Percentiles rank a stretch among this genome's conserved stretches.
Evolutionary conservation across 2,329 filamentous ascomycete genomes (phyloP).

Genomic region (Torrubiellomyces zombiae): DNA sequence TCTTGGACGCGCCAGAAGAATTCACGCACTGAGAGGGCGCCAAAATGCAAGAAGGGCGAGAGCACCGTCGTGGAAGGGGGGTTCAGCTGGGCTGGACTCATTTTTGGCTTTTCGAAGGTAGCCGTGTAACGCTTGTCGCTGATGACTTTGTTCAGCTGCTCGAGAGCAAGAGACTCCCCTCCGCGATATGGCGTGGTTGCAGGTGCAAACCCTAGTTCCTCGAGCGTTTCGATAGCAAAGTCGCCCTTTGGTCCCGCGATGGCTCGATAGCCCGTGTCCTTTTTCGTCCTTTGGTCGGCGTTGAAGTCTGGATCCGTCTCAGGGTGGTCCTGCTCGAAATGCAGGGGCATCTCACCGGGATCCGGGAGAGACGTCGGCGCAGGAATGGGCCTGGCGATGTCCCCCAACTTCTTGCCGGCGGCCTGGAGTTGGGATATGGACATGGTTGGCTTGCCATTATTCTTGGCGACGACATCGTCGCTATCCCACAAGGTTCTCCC

Average conservation of each 20-base stretch:
- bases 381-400: slow-evolving; percentile 43
- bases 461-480: slow-evolving; percentile 47
- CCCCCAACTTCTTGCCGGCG: slow-evolving; percentile 45
- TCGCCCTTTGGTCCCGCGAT: slow-evolving; percentile 52
- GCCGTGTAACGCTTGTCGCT: slow-evolving; percentile 49
- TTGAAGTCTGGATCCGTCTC: slow-evolving; percentile 42
- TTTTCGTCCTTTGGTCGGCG: slow-evolving; percentile 29
- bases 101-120: slow-evolving; percentile 61
- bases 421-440: slow-evolving; percentile 50
- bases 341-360: slow-evolving; percentile 44
- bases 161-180: slow-evolving; percentile 50
- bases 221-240: slow-evolving; percentile 53
- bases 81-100: slow-evolving; percentile 55
- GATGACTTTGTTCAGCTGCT: slow-evolving; percentile 40
- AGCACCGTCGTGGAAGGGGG: slow-evolving; percentile 59
- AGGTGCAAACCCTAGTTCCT: slow-evolving; percentile 49
- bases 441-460: slow-evolving; percentile 58
- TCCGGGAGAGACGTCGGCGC: slow-evolving; percentile 43
- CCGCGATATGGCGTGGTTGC: slow-evolving; percentile 53
- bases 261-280: slow-evolving; percentile 39
- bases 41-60: slow-evolving; percentile 60
- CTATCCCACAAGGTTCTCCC: slow-evolving; percentile 61
- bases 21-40: slow-evolving; percentile 49
- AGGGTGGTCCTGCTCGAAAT: slow-evolving; percentile 39
- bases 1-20: slow-evolving; percentile 59